These are phyloP conservation scores for Aureobasidium melanogenum DNA, from an alignment of 2,329 filamentous ascomycete genomes.

Conservation along the genomic window DNA sequence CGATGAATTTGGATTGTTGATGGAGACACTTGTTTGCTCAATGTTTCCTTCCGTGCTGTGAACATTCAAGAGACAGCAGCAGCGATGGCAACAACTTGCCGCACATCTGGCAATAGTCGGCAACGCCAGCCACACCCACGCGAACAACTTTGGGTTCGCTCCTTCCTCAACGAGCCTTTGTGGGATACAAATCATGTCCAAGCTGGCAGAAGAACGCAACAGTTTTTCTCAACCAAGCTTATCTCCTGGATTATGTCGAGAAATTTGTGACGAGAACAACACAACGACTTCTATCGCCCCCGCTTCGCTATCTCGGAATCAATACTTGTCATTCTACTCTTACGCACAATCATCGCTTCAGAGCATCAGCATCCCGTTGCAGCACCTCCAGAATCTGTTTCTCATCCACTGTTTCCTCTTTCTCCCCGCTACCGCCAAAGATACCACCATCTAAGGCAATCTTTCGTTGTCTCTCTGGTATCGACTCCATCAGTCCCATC, in stretches of 20 bases:
- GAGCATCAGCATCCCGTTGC: slow-evolving; percentile 29
- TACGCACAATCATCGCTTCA: background rate
- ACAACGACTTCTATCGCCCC: too few species aligned
- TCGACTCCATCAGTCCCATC: slow-evolving; percentile 33
- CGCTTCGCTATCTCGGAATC: too few species aligned
- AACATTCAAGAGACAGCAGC: too few species aligned
- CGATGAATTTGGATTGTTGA: too few species aligned
- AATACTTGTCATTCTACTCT: too few species aligned
- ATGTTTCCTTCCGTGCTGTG: too few species aligned
- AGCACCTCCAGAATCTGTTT: slow-evolving; percentile 35
- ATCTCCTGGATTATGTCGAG: too few species aligned
- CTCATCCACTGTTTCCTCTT: slow-evolving; percentile 25
- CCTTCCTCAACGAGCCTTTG: background rate
- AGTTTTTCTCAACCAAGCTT: too few species aligned
- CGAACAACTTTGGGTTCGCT: background rate
- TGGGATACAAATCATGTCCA: background rate
- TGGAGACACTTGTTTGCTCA: background rate
- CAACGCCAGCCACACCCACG: background rate
- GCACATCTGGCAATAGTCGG: background rate
- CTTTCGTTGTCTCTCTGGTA: slow-evolving; percentile 1
- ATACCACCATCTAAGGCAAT: slow-evolving; percentile 11
- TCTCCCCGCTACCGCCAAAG: slow-evolving; percentile 9
- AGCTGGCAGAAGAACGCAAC: too few species aligned
- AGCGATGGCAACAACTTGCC: background rate
- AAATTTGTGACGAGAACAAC: too few species aligned